Evolutionary conservation across 306 rosid genomes (phyloP), one percentile per base, ranked within the genome.

Genomic region (Arachis stenosperma): DNA sequence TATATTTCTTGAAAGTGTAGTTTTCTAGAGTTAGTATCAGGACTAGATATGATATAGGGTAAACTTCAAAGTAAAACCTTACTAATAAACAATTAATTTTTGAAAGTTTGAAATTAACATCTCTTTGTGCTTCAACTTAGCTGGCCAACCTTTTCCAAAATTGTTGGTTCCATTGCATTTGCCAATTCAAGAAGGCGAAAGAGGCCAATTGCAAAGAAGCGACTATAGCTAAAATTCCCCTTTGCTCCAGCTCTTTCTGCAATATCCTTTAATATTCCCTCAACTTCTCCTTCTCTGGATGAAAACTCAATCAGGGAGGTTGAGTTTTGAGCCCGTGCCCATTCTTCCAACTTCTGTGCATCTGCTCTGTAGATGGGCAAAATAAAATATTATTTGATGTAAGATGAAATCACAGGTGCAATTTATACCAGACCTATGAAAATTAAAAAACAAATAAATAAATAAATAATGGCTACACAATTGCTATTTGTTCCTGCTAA

Each of bases 151-250:
- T 95, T 92, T 83, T 95, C 98, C 81, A 95, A 82, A 63, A 92
- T 77, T 62, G 86, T 73, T 64, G 99, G 99, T 78, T 95, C 98
- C 66, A 88, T 87, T 68, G 93, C 98, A 86, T 92, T 90, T 71
- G 97, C 93, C 93, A 95, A 81, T 81, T 95, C 99, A 67, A 92
- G 93, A 67, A 95, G 86, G 41, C 99, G 98, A 68, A 95, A 95
- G 61, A 95, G 92, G 69, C 98, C 98, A 62, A 95, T 83, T 51
- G 99, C 99, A 79, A 95, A 92, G 88, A 95, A 95, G 40, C 98
- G 97, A 73, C 98, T 95, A 79, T 95, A 95, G 75, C 97, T 84
- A 84, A 95, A 95, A 77, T 77, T 85, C 50, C 86, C 89, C 81
- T 91, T 88, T 61, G 89, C 81, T 17, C 87, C 88, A 8, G 96